phyloP scores from a whole-genome alignment of 352 stramenopile genomes.

The Phytophthora rubi region DNA sequence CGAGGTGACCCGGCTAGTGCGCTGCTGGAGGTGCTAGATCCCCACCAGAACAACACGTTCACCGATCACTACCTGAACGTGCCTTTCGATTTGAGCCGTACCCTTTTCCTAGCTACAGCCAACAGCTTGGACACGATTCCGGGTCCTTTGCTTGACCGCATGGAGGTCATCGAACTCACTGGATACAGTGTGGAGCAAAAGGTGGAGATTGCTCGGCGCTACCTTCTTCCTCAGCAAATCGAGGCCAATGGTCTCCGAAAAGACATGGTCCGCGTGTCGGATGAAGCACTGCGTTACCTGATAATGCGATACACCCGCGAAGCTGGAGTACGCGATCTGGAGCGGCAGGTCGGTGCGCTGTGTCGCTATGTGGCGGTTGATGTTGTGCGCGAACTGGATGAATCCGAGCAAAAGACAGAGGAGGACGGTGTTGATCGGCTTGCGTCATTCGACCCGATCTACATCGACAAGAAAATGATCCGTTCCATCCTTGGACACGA shows the following conservation, averaged over 20 bases:
- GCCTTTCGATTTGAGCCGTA: conserved; percentile 88
- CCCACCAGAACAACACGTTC: conserved; percentile 88
- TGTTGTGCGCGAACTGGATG: conserved; percentile 63
- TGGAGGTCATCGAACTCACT: conserved; percentile 86
- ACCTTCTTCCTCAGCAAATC: conserved; percentile 83
- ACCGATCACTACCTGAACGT: conserved; percentile 88
- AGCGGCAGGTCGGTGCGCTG: conserved; percentile 77
- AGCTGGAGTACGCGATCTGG: conserved; percentile 85
- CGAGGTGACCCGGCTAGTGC: conserved; percentile 70
- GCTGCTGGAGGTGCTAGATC: conserved; percentile 87
- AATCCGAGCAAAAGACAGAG: conserved; percentile 11
- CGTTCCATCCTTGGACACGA: conserved; percentile 70
- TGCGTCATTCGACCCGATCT: conserved; percentile 41
- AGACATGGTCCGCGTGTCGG: conserved; percentile 52
- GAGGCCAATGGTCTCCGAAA: conserved; percentile 71
- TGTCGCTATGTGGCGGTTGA: conserved; percentile 79
- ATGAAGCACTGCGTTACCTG: conserved; percentile 69
- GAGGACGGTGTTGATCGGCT: conserved; percentile 24
- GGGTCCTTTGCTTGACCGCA: conserved; percentile 76
- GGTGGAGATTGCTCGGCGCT: conserved; percentile 77
- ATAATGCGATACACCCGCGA: conserved; percentile 89
- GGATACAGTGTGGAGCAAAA: conserved; percentile 88
- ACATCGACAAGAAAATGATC: conserved; percentile 61
- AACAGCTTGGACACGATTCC: conserved; percentile 87
- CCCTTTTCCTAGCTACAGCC: conserved; percentile 86